A percentile compares a stretch with the other conserved stretches of the same genome.
These are phyloP conservation scores for Canna indica DNA, from an alignment of 176 grass and related monocot genomes.

Conservation along the genomic window DNA sequence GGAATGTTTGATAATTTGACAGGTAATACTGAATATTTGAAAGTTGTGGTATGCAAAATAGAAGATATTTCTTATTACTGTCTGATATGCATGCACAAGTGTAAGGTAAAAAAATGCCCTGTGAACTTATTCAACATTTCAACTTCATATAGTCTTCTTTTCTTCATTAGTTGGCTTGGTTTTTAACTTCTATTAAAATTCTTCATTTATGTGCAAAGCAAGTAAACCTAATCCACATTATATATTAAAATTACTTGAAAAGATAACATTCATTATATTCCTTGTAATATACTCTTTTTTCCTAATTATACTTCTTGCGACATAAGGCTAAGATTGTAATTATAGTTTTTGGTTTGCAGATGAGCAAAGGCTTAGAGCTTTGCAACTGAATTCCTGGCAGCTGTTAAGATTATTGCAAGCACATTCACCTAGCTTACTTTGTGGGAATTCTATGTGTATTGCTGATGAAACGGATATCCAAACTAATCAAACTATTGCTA, in stretches of 20 bases:
- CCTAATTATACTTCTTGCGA: background rate
- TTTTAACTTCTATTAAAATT: background rate
- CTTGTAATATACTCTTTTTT: background rate
- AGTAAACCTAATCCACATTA: background rate
- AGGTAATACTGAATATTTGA: slow-evolving; percentile 28
- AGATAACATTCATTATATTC: too few relatives aligned
- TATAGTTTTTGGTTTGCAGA: slow-evolving; percentile 33
- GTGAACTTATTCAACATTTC: too few relatives aligned
- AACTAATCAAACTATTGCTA: slow-evolving; percentile 19
- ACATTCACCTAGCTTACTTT: slow-evolving; percentile 52
- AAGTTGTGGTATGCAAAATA: background rate
- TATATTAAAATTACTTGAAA: background rate
- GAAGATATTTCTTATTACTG: slow-evolving; percentile 6
- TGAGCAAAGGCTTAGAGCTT: slow-evolving; percentile 51
- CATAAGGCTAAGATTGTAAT: background rate
- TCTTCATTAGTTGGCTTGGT: background rate
- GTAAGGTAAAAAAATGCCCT: too few relatives aligned
- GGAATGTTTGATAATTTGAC: slow-evolving; percentile 61
- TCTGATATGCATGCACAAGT: slow-evolving; percentile 3
- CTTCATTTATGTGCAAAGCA: background rate
- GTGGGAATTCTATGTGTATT: slow-evolving; percentile 38
- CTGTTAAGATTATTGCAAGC: slow-evolving; percentile 67
- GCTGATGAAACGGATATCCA: slow-evolving; percentile 15
- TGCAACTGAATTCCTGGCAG: slow-evolving; percentile 90
- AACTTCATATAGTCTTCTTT: background rate